Evolutionary conservation across 208 protist species (phyloP).

Genomic region (Leishmania gerbilli): DNA sequence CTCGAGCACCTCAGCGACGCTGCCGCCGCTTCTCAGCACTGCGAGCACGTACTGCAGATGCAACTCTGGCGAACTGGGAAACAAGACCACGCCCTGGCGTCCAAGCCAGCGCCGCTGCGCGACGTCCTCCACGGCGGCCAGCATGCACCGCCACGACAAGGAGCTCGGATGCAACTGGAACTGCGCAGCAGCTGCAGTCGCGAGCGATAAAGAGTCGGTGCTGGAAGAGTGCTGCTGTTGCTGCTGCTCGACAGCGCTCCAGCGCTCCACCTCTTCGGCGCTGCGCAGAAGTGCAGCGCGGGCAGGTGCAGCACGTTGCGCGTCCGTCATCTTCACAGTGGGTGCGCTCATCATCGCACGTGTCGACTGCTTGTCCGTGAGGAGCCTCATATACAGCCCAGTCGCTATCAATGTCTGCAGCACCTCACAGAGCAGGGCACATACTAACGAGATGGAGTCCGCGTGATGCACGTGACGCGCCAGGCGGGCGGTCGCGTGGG

Average conservation of each 20-base stretch:
- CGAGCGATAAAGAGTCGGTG: background rate
- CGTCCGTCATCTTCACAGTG: background rate
- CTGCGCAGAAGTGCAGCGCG: slow-evolving; percentile 14
- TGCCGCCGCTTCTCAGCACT: slow-evolving; percentile 21
- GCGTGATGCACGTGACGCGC: slow-evolving; percentile 11
- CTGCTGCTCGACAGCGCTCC: slow-evolving; percentile 19
- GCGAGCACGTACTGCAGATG: slow-evolving; percentile 46
- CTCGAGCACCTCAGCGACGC: slow-evolving; percentile 26
- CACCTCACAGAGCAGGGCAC: slow-evolving; percentile 21
- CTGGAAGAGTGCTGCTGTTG: background rate
- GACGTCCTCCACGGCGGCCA: slow-evolving; percentile 34
- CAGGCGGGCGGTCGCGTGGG: slow-evolving; percentile 12
- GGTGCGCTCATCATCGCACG: slow-evolving; percentile 9
- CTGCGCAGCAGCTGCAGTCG: slow-evolving; percentile 15
- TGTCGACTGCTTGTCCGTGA: background rate
- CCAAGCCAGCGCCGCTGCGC: slow-evolving; percentile 69
- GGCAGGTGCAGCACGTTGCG: background rate
- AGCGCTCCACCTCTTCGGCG: slow-evolving; percentile 26
- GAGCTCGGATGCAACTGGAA: slow-evolving; percentile 45
- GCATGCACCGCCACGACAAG: slow-evolving; percentile 67
- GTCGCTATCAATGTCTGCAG: slow-evolving; percentile 31
- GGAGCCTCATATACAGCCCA: slow-evolving; percentile 9
- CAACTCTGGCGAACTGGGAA: slow-evolving; percentile 63
- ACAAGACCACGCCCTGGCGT: slow-evolving; percentile 53
- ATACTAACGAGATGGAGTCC: slow-evolving; percentile 27